Conservation (phyloP, 192 early-diverging fungal genomes). For the Oehlia diaphana region DNA sequence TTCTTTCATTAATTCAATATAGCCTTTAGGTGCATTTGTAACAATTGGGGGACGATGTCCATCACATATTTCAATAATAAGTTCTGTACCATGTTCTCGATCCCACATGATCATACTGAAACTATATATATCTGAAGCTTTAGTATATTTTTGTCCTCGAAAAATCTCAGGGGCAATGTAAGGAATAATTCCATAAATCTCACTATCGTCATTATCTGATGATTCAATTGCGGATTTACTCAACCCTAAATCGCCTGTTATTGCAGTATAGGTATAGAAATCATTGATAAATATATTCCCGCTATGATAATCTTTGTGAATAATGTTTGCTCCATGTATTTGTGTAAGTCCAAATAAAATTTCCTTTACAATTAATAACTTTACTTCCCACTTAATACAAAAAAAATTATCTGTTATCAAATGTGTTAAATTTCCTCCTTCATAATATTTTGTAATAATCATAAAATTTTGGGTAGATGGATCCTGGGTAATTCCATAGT, state of each 20-base stretch:
- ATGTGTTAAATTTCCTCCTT: neutral
- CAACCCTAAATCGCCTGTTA: neutral
- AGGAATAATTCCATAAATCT: no score
- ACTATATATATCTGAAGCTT: no score
- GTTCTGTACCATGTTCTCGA: neutral
- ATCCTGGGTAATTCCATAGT: neutral
- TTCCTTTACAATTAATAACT: accelerated
- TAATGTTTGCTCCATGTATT: neutral
- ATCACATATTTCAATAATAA: neutral
- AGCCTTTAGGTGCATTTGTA: neutral
- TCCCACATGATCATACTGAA: neutral
- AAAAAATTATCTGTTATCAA: neutral
- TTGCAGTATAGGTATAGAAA: no score
- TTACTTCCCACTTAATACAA: neutral
- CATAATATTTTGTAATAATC: no score
- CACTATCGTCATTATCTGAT: neutral
- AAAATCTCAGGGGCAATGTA: no score
- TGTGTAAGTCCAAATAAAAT: neutral
- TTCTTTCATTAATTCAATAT: neutral
- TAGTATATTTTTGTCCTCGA: no score
- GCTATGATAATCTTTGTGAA: neutral
- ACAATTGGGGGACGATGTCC: neutral
- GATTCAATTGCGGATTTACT: neutral
- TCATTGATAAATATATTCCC: neutral
- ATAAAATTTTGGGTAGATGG: neutral